Evolutionary conservation across 23 red algal species (phyloP), one percentile per base, ranked within the genome.

Genomic region (Gracilaria domingensis): DNA sequence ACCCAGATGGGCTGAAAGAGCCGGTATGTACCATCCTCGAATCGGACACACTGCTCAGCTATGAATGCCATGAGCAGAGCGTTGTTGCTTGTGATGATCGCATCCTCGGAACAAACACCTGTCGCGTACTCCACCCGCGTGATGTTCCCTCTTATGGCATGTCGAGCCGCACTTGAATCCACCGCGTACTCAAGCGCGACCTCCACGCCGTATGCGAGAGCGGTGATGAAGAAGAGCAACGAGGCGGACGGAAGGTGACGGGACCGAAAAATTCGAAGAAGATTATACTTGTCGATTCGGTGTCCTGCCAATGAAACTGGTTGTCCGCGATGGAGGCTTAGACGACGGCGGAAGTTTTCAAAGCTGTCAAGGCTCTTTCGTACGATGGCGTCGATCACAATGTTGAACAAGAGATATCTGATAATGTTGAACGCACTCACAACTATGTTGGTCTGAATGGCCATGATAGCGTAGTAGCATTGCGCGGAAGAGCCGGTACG

Each of bases 341-440:
- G 14, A 16, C 58, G 58, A 14, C 58, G 58, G 17, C 58, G 58
- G 58, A 64, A 64, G 26, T 64, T 4, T 64, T 64, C 58, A 64
- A 64, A 64, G 14, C 58, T 64, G 58, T 64, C 58, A 16, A 64
- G 58, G 17, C 58, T 29, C 21, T 64, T 64, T 64, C 58, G 58
- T 14, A 64, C 58, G 3, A 64, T 29, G 21, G 6, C 14, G 26
- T 64, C 58, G 58, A 29, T 4, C 26, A 29, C 58, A 7, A 64
- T n/a, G 21, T n/a, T 29, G 4, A 64, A 7, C 4, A 16, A 3
- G 26, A 64, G 58, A 14, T 64, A 64, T 16, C 26, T 4, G 14
- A 64, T 4, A 16, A 64, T 29, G 58, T 64, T 64, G 26, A 64
- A 64, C 6, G 17, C 58, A 29, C 23, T n/a, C 26, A 64, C 58